phyloP scores from a whole-genome alignment of 306 rosid genomes.

The Prunus dulcis region DNA sequence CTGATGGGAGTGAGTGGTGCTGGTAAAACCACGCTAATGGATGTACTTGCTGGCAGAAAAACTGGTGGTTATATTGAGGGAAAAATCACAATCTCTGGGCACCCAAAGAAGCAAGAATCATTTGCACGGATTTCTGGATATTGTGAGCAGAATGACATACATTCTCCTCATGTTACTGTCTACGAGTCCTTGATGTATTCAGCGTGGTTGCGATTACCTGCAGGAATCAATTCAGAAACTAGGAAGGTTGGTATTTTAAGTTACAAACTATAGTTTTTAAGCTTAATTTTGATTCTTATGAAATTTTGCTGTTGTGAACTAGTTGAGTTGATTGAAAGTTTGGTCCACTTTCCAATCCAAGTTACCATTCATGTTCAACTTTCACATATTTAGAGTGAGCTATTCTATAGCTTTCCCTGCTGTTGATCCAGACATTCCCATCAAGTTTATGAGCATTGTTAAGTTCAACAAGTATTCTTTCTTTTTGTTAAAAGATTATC shows the following conservation, averaged over 20 bases:
- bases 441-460: not conserved
- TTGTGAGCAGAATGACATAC: slow-evolving; percentile 32
- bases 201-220: slow-evolving; percentile 59
- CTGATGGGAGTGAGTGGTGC: slow-evolving; percentile 29
- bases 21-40: slow-evolving; percentile 25
- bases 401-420: no score
- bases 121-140: slow-evolving; percentile 27
- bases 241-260: slow-evolving; percentile 46
- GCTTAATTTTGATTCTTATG: not conserved
- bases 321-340: not conserved
- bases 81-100: slow-evolving; percentile 15
- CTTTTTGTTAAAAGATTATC: no score
- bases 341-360: not conserved
- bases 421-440: not conserved
- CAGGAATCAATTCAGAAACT: slow-evolving; percentile 39
- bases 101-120: slow-evolving; percentile 22
- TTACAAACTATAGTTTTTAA: not conserved
- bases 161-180: slow-evolving; percentile 64
- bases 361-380: no score
- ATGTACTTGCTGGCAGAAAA: slow-evolving; percentile 26
- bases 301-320: not conserved
- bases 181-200: slow-evolving; percentile 63
- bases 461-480: not conserved
- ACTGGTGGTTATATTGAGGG: slow-evolving; percentile 24
- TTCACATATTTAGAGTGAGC: no score